Conservation (phyloP, 2,329 filamentous ascomycete species). For the Endothia cerciana region DNA sequence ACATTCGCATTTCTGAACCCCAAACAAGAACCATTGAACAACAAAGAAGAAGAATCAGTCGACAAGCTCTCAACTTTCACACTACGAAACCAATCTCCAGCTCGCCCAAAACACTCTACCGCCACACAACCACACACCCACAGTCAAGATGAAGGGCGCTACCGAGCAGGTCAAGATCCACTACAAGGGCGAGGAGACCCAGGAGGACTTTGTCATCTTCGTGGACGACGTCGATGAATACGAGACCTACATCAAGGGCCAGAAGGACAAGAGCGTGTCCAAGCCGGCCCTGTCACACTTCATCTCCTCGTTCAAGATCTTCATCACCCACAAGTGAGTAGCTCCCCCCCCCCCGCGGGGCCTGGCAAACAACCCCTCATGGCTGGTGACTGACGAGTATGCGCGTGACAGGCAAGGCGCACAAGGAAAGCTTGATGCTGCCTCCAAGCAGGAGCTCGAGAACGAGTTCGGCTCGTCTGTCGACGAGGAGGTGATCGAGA, state of each 20-base stretch:
- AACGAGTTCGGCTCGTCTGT: conserved; percentile 84
- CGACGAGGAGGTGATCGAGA: conserved; percentile 79
- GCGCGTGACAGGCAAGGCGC: conserved; percentile 71
- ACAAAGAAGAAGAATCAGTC: conserved; percentile 19
- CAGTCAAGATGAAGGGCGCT: conserved; percentile 55
- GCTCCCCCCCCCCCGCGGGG: conserved; percentile 17
- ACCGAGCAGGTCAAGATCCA: conserved; percentile 75
- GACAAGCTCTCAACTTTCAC: conserved; percentile 12
- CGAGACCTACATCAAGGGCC: conserved; percentile 78
- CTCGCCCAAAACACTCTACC: conserved; percentile 24
- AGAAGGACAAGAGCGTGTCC: conserved; percentile 75
- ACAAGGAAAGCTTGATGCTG: conserved; percentile 77
- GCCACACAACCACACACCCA: conserved; percentile 17
- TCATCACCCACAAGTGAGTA: conserved; percentile 84
- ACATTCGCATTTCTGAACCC: background rate
- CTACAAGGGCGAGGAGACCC: conserved; percentile 68
- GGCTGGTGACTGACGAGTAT: conserved; percentile 13
- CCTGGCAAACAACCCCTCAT: background rate
- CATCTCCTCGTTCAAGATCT: conserved; percentile 85
- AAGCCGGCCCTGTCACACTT: conserved; percentile 69
- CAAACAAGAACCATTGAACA: conserved; percentile 4
- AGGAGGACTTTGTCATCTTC: conserved; percentile 64
- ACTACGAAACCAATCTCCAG: conserved; percentile 26
- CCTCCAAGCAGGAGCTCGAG: conserved; percentile 75
- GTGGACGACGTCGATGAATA: conserved; percentile 62